Percentiles rank a stretch among this genome's conserved stretches.
phyloP scores from a whole-genome alignment of 2,329 filamentous ascomycete genomes.

The Fusarium keratoplasticum region DNA sequence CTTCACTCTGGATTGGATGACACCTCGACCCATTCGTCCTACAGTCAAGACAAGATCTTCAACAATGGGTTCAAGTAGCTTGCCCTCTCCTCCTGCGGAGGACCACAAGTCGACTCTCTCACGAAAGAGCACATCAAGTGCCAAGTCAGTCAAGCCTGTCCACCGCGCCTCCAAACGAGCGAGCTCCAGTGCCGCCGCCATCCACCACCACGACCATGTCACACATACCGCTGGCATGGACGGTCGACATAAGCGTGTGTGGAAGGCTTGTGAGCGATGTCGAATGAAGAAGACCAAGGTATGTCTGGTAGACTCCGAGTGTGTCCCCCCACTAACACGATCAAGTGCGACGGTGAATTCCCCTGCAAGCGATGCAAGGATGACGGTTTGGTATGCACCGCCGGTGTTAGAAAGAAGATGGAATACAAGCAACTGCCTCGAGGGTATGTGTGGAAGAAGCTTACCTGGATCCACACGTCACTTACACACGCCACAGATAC shows the following conservation, averaged over 20 bases:
- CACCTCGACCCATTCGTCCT: slow-evolving; percentile 15
- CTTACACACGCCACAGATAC: slow-evolving; percentile 58
- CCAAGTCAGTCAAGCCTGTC: slow-evolving; percentile 62
- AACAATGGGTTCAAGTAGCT: slow-evolving; percentile 60
- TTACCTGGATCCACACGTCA: slow-evolving; percentile 4
- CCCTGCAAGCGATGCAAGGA: slow-evolving; percentile 76
- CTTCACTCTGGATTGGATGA: slow-evolving; percentile 20
- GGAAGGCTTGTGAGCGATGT: slow-evolving; percentile 75
- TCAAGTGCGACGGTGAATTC: slow-evolving; percentile 71
- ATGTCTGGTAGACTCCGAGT: slow-evolving; percentile 27
- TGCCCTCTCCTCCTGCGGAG: slow-evolving; percentile 66
- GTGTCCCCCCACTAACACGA: slow-evolving; percentile 24
- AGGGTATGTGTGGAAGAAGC: slow-evolving; percentile 58
- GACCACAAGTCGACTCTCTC: slow-evolving; percentile 53
- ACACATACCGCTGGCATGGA: slow-evolving; percentile 56
- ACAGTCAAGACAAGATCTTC: slow-evolving; percentile 13
- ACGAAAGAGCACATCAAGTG: slow-evolving; percentile 55
- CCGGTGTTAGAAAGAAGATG: slow-evolving; percentile 74
- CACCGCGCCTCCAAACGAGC: slow-evolving; percentile 65
- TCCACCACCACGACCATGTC: slow-evolving; percentile 53
- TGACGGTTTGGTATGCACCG: slow-evolving; percentile 72
- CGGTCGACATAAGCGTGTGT: slow-evolving; percentile 71
- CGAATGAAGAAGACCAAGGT: slow-evolving; percentile 79
- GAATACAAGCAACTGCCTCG: slow-evolving; percentile 74
- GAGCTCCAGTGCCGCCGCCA: slow-evolving; percentile 50